Evolutionary conservation across 768 basidiomycete genomes (phyloP).

Genomic region (Tulasnella sp.): DNA sequence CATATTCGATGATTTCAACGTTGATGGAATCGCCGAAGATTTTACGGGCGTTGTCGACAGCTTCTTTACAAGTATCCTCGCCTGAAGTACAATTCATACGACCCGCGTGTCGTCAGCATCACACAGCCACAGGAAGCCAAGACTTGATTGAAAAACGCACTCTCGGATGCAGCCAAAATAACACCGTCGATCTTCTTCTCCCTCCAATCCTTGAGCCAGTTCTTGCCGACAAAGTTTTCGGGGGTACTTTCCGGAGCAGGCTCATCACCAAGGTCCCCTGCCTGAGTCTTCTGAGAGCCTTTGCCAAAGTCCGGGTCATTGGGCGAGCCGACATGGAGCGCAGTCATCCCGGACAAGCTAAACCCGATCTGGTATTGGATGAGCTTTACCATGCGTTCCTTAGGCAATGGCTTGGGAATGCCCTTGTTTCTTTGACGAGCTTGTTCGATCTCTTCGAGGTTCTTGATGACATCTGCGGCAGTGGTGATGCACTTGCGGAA

Average conservation of each 20-base stretch:
- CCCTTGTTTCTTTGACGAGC: background rate
- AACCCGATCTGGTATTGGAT: slow-evolving; percentile 15
- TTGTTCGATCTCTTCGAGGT: background rate
- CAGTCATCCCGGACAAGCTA: background rate
- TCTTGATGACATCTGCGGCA: slow-evolving; percentile 8
- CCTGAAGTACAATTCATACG: background rate
- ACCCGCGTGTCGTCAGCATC: background rate
- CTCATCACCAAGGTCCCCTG: slow-evolving; percentile 1
- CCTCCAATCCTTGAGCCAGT: slow-evolving; percentile 8
- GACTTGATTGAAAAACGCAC: background rate
- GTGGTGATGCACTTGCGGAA: slow-evolving; percentile 26
- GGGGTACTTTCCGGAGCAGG: background rate
- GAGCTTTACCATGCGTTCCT: background rate
- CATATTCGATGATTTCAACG: background rate
- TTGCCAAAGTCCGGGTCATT: background rate
- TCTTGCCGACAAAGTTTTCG: background rate
- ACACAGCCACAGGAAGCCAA: too few species aligned
- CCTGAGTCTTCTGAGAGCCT: background rate
- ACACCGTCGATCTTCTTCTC: slow-evolving; percentile 23
- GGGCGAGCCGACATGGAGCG: background rate
- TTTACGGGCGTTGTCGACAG: background rate
- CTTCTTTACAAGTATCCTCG: background rate
- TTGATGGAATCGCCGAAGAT: slow-evolving; percentile 19
- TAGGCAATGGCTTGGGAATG: slow-evolving; percentile 3
- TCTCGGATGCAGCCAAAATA: slow-evolving; percentile 19